A percentile compares a stretch with the other conserved stretches of the same genome.
phyloP scores from a whole-genome alignment of 768 basidiomycete species.

The Psilocybe cyanescens region DNA sequence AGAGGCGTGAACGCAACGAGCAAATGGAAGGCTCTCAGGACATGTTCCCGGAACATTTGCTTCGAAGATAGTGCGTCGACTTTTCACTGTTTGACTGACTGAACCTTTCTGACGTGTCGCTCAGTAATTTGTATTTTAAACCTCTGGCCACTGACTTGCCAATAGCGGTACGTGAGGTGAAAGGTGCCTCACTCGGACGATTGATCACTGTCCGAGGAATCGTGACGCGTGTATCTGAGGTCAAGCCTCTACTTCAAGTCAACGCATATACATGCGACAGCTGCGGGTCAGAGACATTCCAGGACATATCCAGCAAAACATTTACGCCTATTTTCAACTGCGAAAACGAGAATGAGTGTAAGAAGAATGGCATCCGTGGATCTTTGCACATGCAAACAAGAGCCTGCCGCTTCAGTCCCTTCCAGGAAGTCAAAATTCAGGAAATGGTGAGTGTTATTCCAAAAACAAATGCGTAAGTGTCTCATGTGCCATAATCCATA shows the following conservation, averaged over 20 bases:
- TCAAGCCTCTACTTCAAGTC: slow-evolving; percentile 95
- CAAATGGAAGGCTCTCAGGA: slow-evolving; percentile 74
- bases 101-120: slow-evolving; percentile 15
- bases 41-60: slow-evolving; percentile 87
- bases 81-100: neutral
- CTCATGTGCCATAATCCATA: slow-evolving; percentile 29
- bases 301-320: slow-evolving; percentile 91
- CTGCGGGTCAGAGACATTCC: slow-evolving; percentile 98
- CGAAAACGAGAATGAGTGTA: slow-evolving; percentile 83
- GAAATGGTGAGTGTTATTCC: slow-evolving; percentile 75
- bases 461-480: neutral
- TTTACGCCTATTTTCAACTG: slow-evolving; percentile 91
- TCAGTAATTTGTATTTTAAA: slow-evolving; percentile 92
- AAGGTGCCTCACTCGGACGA: slow-evolving; percentile 83
- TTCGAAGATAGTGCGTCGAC: slow-evolving; percentile 89
- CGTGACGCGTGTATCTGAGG: slow-evolving; percentile 97
- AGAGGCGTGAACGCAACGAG: slow-evolving; percentile 87
- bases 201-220: slow-evolving; percentile 97
- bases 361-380: slow-evolving; percentile 84
- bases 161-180: slow-evolving; percentile 92
- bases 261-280: slow-evolving; percentile 99
- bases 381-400: slow-evolving; percentile 98
- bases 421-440: slow-evolving; percentile 98
- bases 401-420: slow-evolving; percentile 95
- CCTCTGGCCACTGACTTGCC: slow-evolving; percentile 77